phyloP scores from a whole-genome alignment of 169 alveolate genomes.

The Cytauxzoon felis region DNA sequence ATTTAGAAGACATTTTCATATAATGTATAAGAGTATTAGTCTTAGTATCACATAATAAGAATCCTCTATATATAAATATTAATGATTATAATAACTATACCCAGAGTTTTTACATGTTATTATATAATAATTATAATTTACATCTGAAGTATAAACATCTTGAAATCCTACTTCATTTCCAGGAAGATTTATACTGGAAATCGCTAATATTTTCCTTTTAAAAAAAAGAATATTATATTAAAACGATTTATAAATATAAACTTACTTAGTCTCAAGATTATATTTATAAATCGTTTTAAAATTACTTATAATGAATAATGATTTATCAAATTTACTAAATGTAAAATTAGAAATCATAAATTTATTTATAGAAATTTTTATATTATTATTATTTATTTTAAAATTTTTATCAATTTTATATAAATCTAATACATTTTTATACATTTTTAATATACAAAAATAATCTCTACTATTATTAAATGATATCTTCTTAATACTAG shows the following conservation, averaged over 20 bases:
- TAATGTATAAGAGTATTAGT: slow-evolving; percentile 40
- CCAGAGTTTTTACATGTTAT: slow-evolving; percentile 35
- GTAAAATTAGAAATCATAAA: slow-evolving; percentile 9
- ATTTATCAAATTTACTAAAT: slow-evolving; percentile 20
- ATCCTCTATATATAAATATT: background rate
- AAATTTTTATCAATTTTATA: too few relatives aligned
- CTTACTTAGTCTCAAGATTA: slow-evolving; percentile 21
- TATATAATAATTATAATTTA: background rate
- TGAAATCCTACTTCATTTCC: slow-evolving; percentile 28
- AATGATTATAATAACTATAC: slow-evolving; percentile 1
- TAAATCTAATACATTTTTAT: too few relatives aligned
- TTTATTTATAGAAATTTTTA: background rate
- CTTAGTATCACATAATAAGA: slow-evolving; percentile 35
- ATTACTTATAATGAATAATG: slow-evolving; percentile 13
- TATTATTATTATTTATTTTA: slow-evolving; percentile 9
- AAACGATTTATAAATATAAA: too few relatives aligned
- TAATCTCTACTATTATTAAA: too few relatives aligned
- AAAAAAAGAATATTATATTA: too few relatives aligned
- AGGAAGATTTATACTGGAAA: slow-evolving; percentile 26
- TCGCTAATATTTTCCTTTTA: too few relatives aligned
- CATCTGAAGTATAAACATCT: slow-evolving; percentile 8
- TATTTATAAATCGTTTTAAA: slow-evolving; percentile 32
- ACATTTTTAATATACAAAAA: too few relatives aligned
- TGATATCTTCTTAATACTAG: too few relatives aligned
- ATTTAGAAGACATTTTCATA: slow-evolving; percentile 45